Evolutionary conservation across 129 eudicot genomes (phyloP).

Genomic region (Arctium lappa): DNA sequence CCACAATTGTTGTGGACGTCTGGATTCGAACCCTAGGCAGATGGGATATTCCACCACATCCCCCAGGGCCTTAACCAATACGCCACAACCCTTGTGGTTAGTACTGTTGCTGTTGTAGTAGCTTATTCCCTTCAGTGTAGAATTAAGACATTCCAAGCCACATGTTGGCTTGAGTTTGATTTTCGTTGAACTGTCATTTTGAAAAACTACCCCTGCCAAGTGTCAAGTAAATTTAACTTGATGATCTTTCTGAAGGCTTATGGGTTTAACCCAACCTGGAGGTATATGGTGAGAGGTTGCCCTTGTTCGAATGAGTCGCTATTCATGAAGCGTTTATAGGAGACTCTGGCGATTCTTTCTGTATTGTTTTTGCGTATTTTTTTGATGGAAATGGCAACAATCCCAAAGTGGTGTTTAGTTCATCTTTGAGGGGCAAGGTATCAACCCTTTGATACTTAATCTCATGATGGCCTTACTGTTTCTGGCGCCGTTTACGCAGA

Average conservation of each 20-base stretch:
- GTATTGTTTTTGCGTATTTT: slow-evolving; percentile 59
- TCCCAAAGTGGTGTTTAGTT: slow-evolving; percentile 69
- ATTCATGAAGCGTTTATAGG: slow-evolving; percentile 55
- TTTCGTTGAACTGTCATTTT: background rate
- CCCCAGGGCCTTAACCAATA: too few species aligned
- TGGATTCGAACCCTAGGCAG: too few species aligned
- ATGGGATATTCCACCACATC: too few species aligned
- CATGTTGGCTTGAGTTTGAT: slow-evolving; percentile 11
- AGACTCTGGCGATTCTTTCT: slow-evolving; percentile 84
- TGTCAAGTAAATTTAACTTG: slow-evolving; percentile 57
- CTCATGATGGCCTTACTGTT: slow-evolving; percentile 83
- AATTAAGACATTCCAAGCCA: background rate
- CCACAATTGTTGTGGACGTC: too few species aligned
- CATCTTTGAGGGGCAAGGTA: slow-evolving; percentile 82
- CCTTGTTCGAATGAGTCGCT: slow-evolving; percentile 75
- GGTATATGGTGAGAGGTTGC: slow-evolving; percentile 95
- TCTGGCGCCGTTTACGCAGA: slow-evolving; percentile 93
- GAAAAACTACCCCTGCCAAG: slow-evolving; percentile 26
- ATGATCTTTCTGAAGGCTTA: slow-evolving; percentile 57
- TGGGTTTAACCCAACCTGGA: background rate
- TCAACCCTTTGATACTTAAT: slow-evolving; percentile 65
- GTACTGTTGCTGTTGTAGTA: too few species aligned
- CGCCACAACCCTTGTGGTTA: too few species aligned
- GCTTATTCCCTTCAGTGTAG: background rate
- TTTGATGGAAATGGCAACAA: slow-evolving; percentile 70